These are phyloP conservation scores for Anisodus acutangulus DNA, from an alignment of 257 asterid genomes.

Conservation along the genomic window DNA sequence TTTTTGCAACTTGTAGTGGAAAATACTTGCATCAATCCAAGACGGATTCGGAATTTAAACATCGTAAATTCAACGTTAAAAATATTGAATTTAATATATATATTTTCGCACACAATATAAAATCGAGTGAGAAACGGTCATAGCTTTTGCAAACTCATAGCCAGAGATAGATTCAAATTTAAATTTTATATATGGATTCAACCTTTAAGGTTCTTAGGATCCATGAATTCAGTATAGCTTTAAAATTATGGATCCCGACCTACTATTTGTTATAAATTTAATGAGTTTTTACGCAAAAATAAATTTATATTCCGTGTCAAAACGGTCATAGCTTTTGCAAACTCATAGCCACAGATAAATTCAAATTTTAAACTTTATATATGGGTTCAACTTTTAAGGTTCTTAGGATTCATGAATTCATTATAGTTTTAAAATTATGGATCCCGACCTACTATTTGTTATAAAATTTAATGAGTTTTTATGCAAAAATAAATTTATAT, in stretches of 20 bases:
- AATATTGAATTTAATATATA: background rate
- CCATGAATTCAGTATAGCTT: background rate
- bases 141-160: background rate
- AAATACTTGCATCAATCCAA: background rate
- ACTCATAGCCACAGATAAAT: background rate
- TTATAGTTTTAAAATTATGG: background rate
- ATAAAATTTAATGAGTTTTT: background rate
- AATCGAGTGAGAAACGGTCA: background rate
- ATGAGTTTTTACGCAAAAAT: background rate
- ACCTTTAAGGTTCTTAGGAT: too few species aligned
- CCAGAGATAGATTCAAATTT: background rate
- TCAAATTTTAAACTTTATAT: background rate
- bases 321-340: background rate
- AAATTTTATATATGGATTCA: background rate
- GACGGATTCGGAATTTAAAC: background rate
- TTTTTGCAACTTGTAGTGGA: background rate
- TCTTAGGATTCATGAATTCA: too few species aligned
- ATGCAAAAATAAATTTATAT: background rate
- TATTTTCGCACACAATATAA: background rate
- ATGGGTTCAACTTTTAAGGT: background rate
- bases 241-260: background rate
- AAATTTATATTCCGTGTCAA: background rate
- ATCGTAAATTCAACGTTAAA: background rate
- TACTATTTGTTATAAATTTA: background rate
- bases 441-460: background rate